Evolutionary conservation across 2,329 filamentous ascomycete species (phyloP), one percentile per base, ranked within the genome.

Genomic region (Stachybotrys echinatus): DNA sequence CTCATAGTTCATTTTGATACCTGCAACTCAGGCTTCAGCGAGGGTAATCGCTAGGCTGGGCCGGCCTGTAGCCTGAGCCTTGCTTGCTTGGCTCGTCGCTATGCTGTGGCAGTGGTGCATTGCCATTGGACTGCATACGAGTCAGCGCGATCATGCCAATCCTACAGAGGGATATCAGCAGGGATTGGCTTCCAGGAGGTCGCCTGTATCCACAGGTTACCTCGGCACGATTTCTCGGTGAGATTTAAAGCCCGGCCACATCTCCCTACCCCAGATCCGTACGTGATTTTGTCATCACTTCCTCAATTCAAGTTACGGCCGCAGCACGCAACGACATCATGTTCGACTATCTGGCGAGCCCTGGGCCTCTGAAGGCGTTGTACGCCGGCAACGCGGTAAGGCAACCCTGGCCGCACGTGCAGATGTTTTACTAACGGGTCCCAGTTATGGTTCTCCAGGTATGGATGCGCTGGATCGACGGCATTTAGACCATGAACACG

Each of bases 321-420:
- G 3, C 27, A 34, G 5, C 27, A 8, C 2, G 27, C 27, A 3
- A 34, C 10, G 14, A 14, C 5, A 14, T 34, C 3, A 48, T 48
- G 47, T 22, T 43, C 14, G n/a, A 27, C n/a, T 42, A 27, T 3
- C 34, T 50, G 20, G 23, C 49, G 10, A 43, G 20, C 17, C 31
- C 44, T 1, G 22, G 42, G 19, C 21, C 51, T 27, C 48, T 54
- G 23, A 52, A 52, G 44, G 54, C 52, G 12, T 43, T 58, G 18
- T 57, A 58, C 42, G 56, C 55, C 22, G 54, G 52, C 19, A 58
- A 58, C 47, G 56, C 55, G 17, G 56, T 58, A 45, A 47, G 55
- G 50, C 10, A 21, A 27, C 34, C 19, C 23, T 34, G 17, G 12
- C 27, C 14, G 21, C 6, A 21, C 8, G 18, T 42, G n/a, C 37